phyloP scores from a whole-genome alignment of 805 yeast genomes.

The Saccharomyces cerevisiae region DNA sequence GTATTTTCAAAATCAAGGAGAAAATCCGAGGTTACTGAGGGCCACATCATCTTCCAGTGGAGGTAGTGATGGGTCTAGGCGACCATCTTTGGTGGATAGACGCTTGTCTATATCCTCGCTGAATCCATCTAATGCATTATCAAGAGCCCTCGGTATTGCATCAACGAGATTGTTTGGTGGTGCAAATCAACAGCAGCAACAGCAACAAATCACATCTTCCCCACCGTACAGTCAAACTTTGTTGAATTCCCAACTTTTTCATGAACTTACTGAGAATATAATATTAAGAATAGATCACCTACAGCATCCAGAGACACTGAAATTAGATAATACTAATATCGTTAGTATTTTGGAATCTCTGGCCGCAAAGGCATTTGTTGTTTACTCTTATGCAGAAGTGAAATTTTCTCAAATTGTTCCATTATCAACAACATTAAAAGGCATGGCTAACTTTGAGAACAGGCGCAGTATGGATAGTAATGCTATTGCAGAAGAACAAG shows the following conservation, averaged over 20 bases:
- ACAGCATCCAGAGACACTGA: constrained; percentile 12
- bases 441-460: constrained; percentile 9
- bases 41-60: constrained; percentile 36
- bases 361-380: constrained; percentile 87
- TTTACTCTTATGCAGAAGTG: constrained; percentile 81
- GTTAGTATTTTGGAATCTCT: constrained; percentile 53
- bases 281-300: constrained; percentile 23
- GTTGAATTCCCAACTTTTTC: constrained; percentile 23
- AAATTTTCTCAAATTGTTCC: constrained; percentile 83
- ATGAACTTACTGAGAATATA: constrained; percentile 28
- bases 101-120: constrained; percentile 57
- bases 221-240: constrained; percentile 21
- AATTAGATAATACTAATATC: constrained; percentile 22
- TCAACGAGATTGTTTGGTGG: constrained; percentile 77
- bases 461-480: constrained; percentile 24
- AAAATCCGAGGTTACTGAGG: neutral
- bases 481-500: constrained; percentile 33
- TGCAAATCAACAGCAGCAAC: constrained; percentile 18
- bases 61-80: constrained; percentile 42
- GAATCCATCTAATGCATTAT: constrained; percentile 79
- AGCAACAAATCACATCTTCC: constrained; percentile 14
- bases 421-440: constrained; percentile 33
- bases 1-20: neutral
- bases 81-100: constrained; percentile 57
- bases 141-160: constrained; percentile 80